Evolutionary conservation across 2,329 filamentous ascomycete species (phyloP).

Genomic region (Orbilia oligospora): DNA sequence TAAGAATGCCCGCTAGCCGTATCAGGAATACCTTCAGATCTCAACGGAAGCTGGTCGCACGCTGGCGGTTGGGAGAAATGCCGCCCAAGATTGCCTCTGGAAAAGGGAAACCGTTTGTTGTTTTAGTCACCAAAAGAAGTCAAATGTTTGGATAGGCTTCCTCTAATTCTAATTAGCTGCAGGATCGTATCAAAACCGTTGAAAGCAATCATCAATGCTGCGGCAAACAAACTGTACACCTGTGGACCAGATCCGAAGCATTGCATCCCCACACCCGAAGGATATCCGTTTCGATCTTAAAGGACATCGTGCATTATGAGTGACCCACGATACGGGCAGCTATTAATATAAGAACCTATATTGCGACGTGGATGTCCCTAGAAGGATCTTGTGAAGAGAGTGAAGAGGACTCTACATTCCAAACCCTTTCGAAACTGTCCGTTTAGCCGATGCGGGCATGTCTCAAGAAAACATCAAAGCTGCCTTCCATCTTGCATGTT

Average conservation of each 20-base stretch:
- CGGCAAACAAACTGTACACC: slow-evolving; percentile 8
- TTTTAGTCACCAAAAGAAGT: slow-evolving; percentile 27
- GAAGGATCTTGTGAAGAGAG: slow-evolving; percentile 15
- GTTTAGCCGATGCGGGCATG: slow-evolving; percentile 60
- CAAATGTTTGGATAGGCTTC: slow-evolving; percentile 11
- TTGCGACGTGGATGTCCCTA: slow-evolving; percentile 50
- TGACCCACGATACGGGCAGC: slow-evolving; percentile 50
- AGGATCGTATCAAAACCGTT: slow-evolving; percentile 10
- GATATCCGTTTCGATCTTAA: slow-evolving; percentile 2
- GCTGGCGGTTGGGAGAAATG: slow-evolving; percentile 46
- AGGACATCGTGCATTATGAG: neutral
- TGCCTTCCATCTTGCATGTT: slow-evolving; percentile 28
- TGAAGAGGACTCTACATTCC: slow-evolving; percentile 18
- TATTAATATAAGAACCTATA: slow-evolving; percentile 53
- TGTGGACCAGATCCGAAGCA: slow-evolving; percentile 21
- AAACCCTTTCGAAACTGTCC: slow-evolving; percentile 54
- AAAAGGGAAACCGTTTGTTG: slow-evolving; percentile 49
- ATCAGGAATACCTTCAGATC: slow-evolving; percentile 43
- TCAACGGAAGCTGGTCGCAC: slow-evolving; percentile 50
- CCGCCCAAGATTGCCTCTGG: slow-evolving; percentile 32
- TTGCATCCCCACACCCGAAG: neutral
- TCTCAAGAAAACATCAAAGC: slow-evolving; percentile 51
- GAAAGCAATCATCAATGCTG: slow-evolving; percentile 19
- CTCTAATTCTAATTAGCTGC: slow-evolving; percentile 19
- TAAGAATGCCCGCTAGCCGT: slow-evolving; percentile 49